Evolutionary conservation across 768 basidiomycete genomes (phyloP).

Genomic region (Lactifluus echinatus): DNA sequence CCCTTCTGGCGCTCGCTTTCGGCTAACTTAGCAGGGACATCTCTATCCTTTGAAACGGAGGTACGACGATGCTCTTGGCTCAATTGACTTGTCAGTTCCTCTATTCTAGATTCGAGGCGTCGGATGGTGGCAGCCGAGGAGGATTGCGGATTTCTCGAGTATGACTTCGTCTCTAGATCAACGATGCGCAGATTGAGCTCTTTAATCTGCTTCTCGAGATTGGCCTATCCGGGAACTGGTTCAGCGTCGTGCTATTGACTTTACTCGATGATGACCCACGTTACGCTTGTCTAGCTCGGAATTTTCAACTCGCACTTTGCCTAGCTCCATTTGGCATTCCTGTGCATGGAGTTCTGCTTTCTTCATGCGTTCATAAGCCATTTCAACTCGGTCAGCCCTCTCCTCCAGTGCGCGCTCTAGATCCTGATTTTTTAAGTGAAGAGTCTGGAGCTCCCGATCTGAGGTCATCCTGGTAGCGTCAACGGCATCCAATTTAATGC

Average conservation of each 20-base stretch:
- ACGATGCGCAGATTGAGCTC: conserved; percentile 77
- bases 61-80: conserved; percentile 37
- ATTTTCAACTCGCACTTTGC: conserved; percentile 71
- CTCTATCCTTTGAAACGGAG: conserved; percentile 36
- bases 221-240: conserved; percentile 41
- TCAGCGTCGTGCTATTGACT: background rate
- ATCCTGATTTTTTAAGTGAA: conserved; percentile 76
- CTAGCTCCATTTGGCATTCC: conserved; percentile 69
- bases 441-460: conserved; percentile 64
- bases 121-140: conserved; percentile 35
- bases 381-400: conserved; percentile 61
- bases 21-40: conserved; percentile 43
- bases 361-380: conserved; percentile 71
- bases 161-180: conserved; percentile 73
- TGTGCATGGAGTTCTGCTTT: conserved; percentile 69
- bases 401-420: conserved; percentile 71
- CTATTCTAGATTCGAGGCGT: conserved; percentile 60
- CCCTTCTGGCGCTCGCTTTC: conserved; percentile 55
- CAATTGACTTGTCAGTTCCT: conserved; percentile 59
- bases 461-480: conserved; percentile 62
- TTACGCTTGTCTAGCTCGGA: conserved; percentile 72
- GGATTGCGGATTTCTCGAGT: conserved; percentile 41
- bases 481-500: conserved; percentile 66
- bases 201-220: conserved; percentile 77
- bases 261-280: conserved; percentile 34